Evolutionary conservation across 2,329 filamentous ascomycete genomes (phyloP).

Genomic region (Anisogramma anomala): DNA sequence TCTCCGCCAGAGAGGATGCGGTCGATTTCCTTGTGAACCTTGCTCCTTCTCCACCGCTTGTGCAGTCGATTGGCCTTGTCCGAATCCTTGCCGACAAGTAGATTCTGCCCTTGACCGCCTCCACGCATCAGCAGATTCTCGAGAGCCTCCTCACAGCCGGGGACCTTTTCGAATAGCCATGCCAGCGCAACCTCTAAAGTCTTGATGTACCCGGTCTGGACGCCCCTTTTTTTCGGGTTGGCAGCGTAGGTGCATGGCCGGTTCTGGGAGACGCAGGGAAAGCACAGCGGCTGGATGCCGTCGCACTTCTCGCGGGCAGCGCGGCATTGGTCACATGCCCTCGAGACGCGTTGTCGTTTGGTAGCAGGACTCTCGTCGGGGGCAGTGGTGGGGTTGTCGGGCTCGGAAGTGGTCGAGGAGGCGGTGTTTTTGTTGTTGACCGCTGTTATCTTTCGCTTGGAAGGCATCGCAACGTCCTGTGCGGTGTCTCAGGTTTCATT

Average conservation of each 20-base stretch:
- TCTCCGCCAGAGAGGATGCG: constrained; percentile 42
- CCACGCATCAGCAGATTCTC: constrained; percentile 39
- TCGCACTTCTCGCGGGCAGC: constrained; percentile 62
- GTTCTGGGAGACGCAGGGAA: constrained; percentile 51
- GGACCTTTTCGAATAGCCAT: constrained; percentile 51
- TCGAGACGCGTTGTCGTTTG: constrained; percentile 55
- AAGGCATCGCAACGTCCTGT: constrained; percentile 24
- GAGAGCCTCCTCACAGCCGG: constrained; percentile 47
- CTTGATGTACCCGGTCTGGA: constrained; percentile 70
- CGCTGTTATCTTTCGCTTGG: constrained; percentile 25
- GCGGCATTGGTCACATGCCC: constrained; percentile 59
- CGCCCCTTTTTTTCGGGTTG: constrained; percentile 63
- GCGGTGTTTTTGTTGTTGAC: not conserved
- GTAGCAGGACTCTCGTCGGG: constrained; percentile 19
- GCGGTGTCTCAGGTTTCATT: constrained; percentile 17
- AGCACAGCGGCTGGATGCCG: constrained; percentile 54
- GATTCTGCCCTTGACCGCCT: constrained; percentile 28
- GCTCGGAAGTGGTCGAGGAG: constrained; percentile 16
- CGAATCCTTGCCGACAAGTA: constrained; percentile 41
- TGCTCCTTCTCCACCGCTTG: constrained; percentile 50
- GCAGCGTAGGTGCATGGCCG: constrained; percentile 60
- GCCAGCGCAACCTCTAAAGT: constrained; percentile 59
- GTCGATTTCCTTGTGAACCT: constrained; percentile 51
- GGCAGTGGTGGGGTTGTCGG: constrained; percentile 9
- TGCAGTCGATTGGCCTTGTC: constrained; percentile 45